Conservation (phyloP, 345 rosid species). For the Noccaea bulbosa region DNA sequence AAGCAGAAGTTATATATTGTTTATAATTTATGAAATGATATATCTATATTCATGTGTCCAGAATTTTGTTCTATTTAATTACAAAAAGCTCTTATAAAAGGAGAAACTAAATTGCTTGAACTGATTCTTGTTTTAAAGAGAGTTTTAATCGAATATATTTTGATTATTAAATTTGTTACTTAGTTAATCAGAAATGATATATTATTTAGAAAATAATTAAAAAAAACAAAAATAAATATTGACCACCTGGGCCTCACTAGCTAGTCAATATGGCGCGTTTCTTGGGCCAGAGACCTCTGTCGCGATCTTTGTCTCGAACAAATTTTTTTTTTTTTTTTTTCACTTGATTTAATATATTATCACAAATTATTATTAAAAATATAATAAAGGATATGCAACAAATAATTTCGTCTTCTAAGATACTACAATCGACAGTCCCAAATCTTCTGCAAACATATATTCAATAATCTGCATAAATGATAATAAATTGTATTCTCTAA, state of each 20-base stretch:
- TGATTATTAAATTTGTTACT: not conserved
- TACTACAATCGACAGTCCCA: too few relatives aligned
- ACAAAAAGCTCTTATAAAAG: not conserved
- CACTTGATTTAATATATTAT: too few relatives aligned
- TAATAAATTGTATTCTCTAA: too few relatives aligned
- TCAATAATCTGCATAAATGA: too few relatives aligned
- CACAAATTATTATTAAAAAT: too few relatives aligned
- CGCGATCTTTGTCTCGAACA: slow-evolving; percentile 32
- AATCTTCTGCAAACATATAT: too few relatives aligned
- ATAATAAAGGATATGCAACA: too few relatives aligned
- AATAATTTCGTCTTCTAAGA: too few relatives aligned
- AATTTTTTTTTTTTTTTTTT: not conserved
- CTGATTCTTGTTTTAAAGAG: not conserved
- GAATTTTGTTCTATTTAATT: not conserved
- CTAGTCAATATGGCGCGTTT: slow-evolving; percentile 38
- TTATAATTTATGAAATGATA: too few relatives aligned
- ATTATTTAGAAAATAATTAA: not conserved
- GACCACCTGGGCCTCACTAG: slow-evolving; percentile 36
- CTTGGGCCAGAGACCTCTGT: slow-evolving; percentile 35
- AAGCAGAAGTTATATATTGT: too few relatives aligned
- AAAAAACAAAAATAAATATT: not conserved
- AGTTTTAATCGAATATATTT: not conserved
- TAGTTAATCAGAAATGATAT: slow-evolving; percentile 12
- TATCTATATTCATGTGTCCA: not conserved
- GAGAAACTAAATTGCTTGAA: not conserved